Base-by-base conservation (phyloP, 2,329 filamentous ascomycete species). In the Sarocladium brachiariae region DNA sequence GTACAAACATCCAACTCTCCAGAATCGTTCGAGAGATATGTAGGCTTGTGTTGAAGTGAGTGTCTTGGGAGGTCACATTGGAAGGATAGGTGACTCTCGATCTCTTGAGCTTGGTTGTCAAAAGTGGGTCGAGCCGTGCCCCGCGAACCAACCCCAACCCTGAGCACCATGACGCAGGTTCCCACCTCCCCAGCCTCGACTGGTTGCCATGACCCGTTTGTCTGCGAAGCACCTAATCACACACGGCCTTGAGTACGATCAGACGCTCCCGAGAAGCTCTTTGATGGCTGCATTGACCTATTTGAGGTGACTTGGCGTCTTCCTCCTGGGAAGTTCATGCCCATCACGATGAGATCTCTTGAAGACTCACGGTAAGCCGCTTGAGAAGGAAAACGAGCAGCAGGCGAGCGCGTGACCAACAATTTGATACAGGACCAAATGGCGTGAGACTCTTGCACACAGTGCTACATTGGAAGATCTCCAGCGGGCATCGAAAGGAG, bases 391-490 rank as follows among this genome's bases (percentile, higher is more conserved):
- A 30, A 30, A 30, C 14, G 43, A 47, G 23, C 21, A 10, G 33
- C 7, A 31, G 3, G 16, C 16, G 43, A 47, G 16, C 14, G 13
- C 21, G n/a, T 33, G 14, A 47, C 43, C 16, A 14, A 47, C 19
- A 7, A 16, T 19, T 4, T 6, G 11, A 11, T 2, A 34, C 59
- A 89, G 86, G 63, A 70, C 73, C 64, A 78, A 83, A 77, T 90
- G 86, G 87, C 72, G 79, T 59, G 72, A 76, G 58, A 82, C 85
- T 33, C 76, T 81, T 61, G 71, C 69, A 57, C 72, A 81, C 60
- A 75, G 77, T 57, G 70, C 73, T 50, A 78, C 74, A 59, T 70
- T 86, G 53, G 68, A 70, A n/a, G 77, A 83, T 53, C 71, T 90
- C 51, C 82, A 79, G 66, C 74, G 74, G 56, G 80, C 81, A n/a